Evolutionary conservation across 768 basidiomycete genomes (phyloP).

Genomic region (Arthromyces matolae): DNA sequence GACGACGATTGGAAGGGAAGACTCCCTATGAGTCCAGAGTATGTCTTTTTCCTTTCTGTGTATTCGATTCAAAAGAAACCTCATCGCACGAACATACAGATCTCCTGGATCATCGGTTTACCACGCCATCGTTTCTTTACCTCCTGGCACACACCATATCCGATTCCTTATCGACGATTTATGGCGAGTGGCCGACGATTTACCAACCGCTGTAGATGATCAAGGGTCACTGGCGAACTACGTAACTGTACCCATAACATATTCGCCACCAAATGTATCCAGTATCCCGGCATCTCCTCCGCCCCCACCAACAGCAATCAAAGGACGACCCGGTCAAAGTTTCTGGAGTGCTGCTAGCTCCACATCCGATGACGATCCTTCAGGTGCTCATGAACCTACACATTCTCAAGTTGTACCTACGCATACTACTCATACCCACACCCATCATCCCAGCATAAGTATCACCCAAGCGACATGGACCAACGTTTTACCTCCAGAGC

Average conservation of each 20-base stretch:
- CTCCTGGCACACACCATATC: constrained; percentile 89
- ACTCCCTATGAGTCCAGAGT: constrained; percentile 62
- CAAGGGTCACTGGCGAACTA: constrained; percentile 95
- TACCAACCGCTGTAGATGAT: constrained; percentile 86
- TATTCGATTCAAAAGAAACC: neutral
- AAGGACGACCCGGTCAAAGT: constrained; percentile 30
- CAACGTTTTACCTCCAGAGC: constrained; percentile 67
- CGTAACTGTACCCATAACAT: constrained; percentile 58
- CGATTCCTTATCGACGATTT: constrained; percentile 93
- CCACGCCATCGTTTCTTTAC: constrained; percentile 46
- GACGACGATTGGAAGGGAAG: constrained; percentile 76
- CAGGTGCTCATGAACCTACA: constrained; percentile 1
- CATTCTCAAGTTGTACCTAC: neutral
- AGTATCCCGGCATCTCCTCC: constrained; percentile 22
- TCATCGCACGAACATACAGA: constrained; percentile 22
- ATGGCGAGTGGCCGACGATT: constrained; percentile 74
- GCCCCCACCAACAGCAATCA: constrained; percentile 23
- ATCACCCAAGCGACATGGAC: constrained; percentile 58
- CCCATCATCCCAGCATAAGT: constrained; percentile 15
- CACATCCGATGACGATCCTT: constrained; percentile 29
- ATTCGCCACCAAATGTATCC: constrained; percentile 23
- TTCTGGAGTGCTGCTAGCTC: constrained; percentile 39
- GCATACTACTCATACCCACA: neutral
- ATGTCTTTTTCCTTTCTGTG: constrained; percentile 10
- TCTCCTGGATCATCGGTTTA: constrained; percentile 30